phyloP scores from a whole-genome alignment of 768 basidiomycete species.

The Pleurotus cornucopiae region DNA sequence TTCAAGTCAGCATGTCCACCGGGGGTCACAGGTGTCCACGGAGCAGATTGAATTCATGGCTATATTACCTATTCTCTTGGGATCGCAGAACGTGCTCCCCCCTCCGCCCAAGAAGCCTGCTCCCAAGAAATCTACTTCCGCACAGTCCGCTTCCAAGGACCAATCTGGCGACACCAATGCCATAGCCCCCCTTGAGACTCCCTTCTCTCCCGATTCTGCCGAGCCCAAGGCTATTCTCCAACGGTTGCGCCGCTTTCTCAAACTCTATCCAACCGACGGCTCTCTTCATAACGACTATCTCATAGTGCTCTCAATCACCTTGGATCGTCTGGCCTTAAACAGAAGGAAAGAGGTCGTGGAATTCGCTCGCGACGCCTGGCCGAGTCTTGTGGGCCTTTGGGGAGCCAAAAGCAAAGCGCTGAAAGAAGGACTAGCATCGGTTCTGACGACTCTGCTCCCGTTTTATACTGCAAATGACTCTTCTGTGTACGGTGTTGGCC shows the following conservation, averaged over 20 bases:
- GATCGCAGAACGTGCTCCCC: slow-evolving; percentile 33
- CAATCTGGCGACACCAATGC: too few species aligned
- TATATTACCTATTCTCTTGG: slow-evolving; percentile 56
- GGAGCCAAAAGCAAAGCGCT: slow-evolving; percentile 66
- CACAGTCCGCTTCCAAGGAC: too few species aligned
- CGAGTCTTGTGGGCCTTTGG: slow-evolving; percentile 68
- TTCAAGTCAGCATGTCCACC: not conserved
- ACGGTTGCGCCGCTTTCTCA: slow-evolving; percentile 60
- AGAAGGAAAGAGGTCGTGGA: slow-evolving; percentile 48
- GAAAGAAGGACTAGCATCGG: slow-evolving; percentile 78
- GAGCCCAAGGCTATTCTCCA: slow-evolving; percentile 1
- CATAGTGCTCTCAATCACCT: slow-evolving; percentile 57
- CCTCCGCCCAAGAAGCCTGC: too few species aligned
- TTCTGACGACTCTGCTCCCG: slow-evolving; percentile 69
- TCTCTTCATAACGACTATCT: slow-evolving; percentile 78
- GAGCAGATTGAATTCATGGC: slow-evolving; percentile 74
- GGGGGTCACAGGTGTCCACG: slow-evolving; percentile 26
- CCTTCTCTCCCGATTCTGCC: slow-evolving; percentile 30
- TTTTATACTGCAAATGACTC: slow-evolving; percentile 47
- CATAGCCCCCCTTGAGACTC: slow-evolving; percentile 48
- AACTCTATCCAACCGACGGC: slow-evolving; percentile 64
- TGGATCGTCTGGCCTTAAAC: slow-evolving; percentile 80
- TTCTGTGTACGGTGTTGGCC: slow-evolving; percentile 33
- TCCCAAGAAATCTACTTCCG: too few species aligned
- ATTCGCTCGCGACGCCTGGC: slow-evolving; percentile 64